Conservation (phyloP, 305 asterid species). For the Rubia tinctorum region DNA sequence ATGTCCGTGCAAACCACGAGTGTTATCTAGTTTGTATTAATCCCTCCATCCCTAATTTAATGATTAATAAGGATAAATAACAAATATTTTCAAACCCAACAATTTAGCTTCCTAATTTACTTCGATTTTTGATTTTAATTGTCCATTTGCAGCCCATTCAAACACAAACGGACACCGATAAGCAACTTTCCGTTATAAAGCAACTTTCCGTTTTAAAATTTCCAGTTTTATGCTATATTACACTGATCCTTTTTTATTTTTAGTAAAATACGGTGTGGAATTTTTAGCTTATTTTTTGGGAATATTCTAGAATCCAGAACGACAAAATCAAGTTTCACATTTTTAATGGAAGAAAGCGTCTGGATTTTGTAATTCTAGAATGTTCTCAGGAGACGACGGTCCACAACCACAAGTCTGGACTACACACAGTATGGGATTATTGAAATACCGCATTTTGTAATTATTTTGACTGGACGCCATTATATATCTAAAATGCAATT, state of each 20-base stretch:
- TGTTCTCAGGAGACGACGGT: neutral
- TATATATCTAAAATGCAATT: neutral
- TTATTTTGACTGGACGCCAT: neutral
- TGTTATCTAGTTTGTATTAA: no score
- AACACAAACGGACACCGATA: neutral
- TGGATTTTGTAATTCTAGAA: conserved; percentile 1
- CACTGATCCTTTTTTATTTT: neutral
- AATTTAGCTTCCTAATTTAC: neutral
- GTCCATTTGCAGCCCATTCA: neutral
- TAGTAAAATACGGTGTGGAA: neutral
- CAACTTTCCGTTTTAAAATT: neutral
- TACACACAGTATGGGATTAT: neutral
- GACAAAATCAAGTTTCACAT: neutral
- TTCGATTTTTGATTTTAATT: neutral
- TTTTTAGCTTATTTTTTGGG: neutral
- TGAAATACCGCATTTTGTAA: neutral
- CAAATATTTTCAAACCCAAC: neutral
- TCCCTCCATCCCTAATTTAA: no score
- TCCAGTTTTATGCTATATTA: neutral
- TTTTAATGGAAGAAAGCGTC: neutral
- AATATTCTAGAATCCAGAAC: conserved; percentile 9
- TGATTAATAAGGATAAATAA: no score
- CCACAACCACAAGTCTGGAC: neutral
- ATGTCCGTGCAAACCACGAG: no score
- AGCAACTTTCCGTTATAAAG: neutral